Evolutionary conservation across 768 basidiomycete genomes (phyloP), one percentile per base, ranked within the genome.

Genomic region (Rhizopogon salebrosus): DNA sequence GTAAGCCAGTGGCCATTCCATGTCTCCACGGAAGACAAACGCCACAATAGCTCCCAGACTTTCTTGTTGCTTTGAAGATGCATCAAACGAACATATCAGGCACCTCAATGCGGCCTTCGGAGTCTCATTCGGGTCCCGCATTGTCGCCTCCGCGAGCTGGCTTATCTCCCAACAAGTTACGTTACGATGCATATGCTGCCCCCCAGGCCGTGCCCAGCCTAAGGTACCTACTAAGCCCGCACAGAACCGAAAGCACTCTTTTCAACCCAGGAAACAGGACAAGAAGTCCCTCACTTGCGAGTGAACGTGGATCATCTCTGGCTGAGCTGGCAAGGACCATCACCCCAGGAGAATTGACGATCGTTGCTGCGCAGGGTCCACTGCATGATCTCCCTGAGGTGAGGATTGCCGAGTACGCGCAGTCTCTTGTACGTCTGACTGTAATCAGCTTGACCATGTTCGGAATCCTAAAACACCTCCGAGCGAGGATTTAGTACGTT

Each of bases 161-260:
- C 16, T 61, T 64, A 34, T 67, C 71, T n/a, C 56, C 70, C 13
- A 75, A 68, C 56, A 80, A 80, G 62, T 70, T 91, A 48, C 78
- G 84, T 60, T 91, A 91, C 59, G 72, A 77, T 13, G 83, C 87
- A 27, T 90, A 90, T 62, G 87, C 82, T 22, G 61, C 80, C 1
- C 87, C 88, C 22, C 75, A 72, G 51, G 72, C 75, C 14, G 67
- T 74, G 10, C 70, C 74, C n/a, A 75, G 79, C 36, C 66, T 80
- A 13, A 68, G 74, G 41, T 62, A 66, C 18, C 57, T 62, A 18
- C 55, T 70, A 27, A 71, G 70, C 52, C 60, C 62, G 39, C 58
- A 58, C 43, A 65, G 51, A 65, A 55, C 52, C 56, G 64, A 65
- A 49, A 71, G 71, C 54, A 74, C 75, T 2, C 52, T 59, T 41